Evolutionary conservation across 148 eudicot genomes (phyloP).

Genomic region (Heliamphora exappendiculata): DNA sequence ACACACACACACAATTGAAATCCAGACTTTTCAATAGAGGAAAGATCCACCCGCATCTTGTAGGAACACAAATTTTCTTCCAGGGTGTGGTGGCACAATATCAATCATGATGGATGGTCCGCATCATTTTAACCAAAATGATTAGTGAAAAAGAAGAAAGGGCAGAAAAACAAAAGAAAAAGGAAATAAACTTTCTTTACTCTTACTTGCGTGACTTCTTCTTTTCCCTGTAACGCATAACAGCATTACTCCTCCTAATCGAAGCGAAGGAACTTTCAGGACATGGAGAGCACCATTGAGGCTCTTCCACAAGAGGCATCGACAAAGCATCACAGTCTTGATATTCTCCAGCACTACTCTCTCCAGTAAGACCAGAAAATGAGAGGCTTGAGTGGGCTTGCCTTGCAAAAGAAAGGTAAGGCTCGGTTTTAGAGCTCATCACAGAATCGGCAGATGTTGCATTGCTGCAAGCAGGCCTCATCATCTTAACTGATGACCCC

Average conservation of each 20-base stretch:
- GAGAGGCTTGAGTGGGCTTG: constrained; percentile 62
- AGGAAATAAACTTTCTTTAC: too few species aligned
- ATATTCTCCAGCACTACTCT: constrained; percentile 69
- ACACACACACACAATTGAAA: constrained; percentile 1
- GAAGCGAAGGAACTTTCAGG: constrained; percentile 48
- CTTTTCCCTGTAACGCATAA: constrained; percentile 92
- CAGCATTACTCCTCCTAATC: constrained; percentile 63
- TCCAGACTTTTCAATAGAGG: background rate
- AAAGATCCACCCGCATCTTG: constrained; percentile 17
- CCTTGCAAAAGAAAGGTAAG: constrained; percentile 44
- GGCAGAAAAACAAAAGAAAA: background rate
- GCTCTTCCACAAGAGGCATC: constrained; percentile 70
- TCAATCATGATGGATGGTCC: background rate
- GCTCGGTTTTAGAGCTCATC: constrained; percentile 43
- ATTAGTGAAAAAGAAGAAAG: background rate
- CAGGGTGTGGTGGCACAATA: constrained; percentile 10
- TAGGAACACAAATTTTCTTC: constrained; percentile 21
- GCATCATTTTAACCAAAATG: background rate
- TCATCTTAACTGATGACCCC: constrained; percentile 30
- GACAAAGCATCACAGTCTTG: constrained; percentile 86
- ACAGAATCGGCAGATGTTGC: constrained; percentile 48
- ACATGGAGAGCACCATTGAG: constrained; percentile 60
- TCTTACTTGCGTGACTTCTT: constrained; percentile 82
- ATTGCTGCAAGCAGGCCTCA: constrained; percentile 42
- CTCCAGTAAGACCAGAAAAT: constrained; percentile 68